Evolutionary conservation across 2,329 filamentous ascomycete species (phyloP).

Genomic region (Dothideomycetes sp.): DNA sequence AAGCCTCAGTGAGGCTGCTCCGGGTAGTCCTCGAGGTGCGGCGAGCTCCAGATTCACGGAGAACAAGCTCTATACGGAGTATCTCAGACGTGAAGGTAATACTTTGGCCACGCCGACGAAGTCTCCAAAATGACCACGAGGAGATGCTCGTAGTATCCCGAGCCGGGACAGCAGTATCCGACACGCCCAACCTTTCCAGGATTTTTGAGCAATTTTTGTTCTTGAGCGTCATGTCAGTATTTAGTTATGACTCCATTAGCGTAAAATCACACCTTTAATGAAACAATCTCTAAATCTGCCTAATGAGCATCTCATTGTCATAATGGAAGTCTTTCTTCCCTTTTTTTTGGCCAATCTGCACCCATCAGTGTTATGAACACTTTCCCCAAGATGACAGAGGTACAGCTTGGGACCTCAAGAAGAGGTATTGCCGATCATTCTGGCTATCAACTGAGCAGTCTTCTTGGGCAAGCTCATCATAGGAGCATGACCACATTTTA

Average conservation of each 20-base stretch:
- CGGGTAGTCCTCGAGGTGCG: conserved; percentile 4
- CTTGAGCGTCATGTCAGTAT: too few relatives aligned
- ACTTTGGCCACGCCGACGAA: neutral
- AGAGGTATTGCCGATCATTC: too few relatives aligned
- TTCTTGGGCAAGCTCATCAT: conserved; percentile 17
- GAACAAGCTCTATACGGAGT: conserved; percentile 25
- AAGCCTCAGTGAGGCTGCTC: conserved; percentile 1
- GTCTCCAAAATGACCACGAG: neutral
- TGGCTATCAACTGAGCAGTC: conserved; percentile 11
- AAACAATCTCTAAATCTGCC: too few relatives aligned
- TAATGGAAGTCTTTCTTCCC: too few relatives aligned
- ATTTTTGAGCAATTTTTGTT: conserved; percentile 1
- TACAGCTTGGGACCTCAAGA: too few relatives aligned
- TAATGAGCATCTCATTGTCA: too few relatives aligned
- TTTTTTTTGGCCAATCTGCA: too few relatives aligned
- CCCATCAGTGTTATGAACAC: too few relatives aligned
- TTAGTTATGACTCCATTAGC: too few relatives aligned
- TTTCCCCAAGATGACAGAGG: too few relatives aligned
- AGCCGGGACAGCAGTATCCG: neutral
- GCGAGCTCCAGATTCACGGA: conserved; percentile 14
- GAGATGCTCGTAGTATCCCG: neutral
- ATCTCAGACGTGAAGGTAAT: conserved; percentile 20
- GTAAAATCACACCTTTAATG: too few relatives aligned
- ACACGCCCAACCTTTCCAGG: conserved; percentile 2
- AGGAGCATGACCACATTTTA: conserved; percentile 17